These are phyloP conservation scores for Scutellaria minor DNA, from an alignment of 257 asterid genomes.

Conservation along the genomic window DNA sequence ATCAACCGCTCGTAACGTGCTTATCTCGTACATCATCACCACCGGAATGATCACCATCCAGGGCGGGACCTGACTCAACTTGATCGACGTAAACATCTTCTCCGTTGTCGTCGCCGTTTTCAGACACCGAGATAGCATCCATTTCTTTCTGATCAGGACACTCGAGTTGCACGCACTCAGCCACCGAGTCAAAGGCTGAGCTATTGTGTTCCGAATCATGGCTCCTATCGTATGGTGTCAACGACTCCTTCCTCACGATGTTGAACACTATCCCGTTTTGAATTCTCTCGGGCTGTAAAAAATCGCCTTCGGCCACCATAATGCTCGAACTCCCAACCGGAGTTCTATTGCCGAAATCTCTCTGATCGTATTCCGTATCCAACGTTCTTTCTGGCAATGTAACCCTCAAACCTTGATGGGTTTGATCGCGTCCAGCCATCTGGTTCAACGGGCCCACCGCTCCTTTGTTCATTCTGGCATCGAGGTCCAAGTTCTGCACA, in stretches of 20 bases:
- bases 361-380: constrained; percentile 58
- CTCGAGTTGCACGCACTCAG: constrained; percentile 79
- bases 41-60: not conserved
- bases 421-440: constrained; percentile 40
- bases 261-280: constrained; percentile 82
- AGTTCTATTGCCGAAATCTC: constrained; percentile 44
- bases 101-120: constrained; percentile 47
- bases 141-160: constrained; percentile 50
- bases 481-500: constrained; percentile 66
- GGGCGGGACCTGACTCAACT: constrained; percentile 11
- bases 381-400: constrained; percentile 54
- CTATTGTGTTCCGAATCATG: constrained; percentile 55
- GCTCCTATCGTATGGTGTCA: constrained; percentile 70
- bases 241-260: constrained; percentile 71
- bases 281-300: constrained; percentile 80
- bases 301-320: constrained; percentile 75
- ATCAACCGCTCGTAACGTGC: constrained; percentile 46
- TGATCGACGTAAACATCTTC: constrained; percentile 37
- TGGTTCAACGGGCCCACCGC: constrained; percentile 39
- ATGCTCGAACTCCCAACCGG: constrained; percentile 50
- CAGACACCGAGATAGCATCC: constrained; percentile 68
- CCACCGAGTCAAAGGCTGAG: constrained; percentile 46
- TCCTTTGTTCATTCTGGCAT: constrained; percentile 43
- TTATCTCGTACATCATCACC: constrained; percentile 41
- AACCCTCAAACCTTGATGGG: constrained; percentile 44